Conservation (phyloP, 495 filamentous ascomycete genomes). For the Penicillium malachiteum region DNA sequence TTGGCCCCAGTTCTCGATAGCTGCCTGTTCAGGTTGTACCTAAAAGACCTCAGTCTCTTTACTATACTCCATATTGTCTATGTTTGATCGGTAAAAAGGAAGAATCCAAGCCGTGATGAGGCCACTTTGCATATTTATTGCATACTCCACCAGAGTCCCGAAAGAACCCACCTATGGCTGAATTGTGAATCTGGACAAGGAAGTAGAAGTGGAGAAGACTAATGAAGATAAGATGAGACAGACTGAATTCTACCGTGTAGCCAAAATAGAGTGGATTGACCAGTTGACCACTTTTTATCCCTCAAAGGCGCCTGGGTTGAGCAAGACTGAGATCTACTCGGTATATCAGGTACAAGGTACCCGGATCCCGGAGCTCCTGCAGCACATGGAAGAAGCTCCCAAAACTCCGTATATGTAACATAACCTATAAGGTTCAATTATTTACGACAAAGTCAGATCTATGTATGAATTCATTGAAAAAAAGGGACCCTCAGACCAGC, state of each 20-base stretch:
- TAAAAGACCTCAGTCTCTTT: no score
- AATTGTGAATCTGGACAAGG: not conserved
- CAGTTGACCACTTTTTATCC: not conserved
- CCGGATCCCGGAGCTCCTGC: not conserved
- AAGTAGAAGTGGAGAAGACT: not conserved
- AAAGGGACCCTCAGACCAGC: not conserved
- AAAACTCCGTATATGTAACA: not conserved
- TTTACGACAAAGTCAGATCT: no score
- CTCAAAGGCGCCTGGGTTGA: no score
- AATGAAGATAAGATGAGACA: slow-evolving; percentile 17
- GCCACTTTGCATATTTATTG: slow-evolving; percentile 6
- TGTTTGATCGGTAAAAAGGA: no score
- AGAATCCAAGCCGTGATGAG: not conserved
- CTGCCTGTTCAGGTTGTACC: no score
- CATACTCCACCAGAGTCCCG: not conserved
- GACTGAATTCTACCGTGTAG: slow-evolving; percentile 22
- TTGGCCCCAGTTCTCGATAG: no score
- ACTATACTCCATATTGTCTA: no score
- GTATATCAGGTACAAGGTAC: not conserved
- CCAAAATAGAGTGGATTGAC: not conserved
- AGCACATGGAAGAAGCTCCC: slow-evolving; percentile 1
- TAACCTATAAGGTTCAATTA: no score
- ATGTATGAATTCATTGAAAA: not conserved
- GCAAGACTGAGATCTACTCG: not conserved
- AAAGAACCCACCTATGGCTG: not conserved